Conservation (phyloP, 73 alveolate genomes). For the Paramecium pentaurelia region DNA sequence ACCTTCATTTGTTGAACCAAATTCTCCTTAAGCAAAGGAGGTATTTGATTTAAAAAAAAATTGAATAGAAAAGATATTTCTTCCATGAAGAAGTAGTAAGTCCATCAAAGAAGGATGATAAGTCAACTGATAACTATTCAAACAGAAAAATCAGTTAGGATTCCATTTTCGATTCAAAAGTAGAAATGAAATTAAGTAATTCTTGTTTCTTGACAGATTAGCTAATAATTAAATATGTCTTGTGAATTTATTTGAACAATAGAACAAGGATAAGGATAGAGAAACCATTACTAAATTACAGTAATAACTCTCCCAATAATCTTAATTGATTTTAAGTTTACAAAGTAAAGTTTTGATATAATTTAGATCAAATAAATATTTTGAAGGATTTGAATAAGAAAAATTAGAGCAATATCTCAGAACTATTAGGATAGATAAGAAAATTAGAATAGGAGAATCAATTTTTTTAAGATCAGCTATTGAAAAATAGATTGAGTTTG, state of each 20-base stretch:
- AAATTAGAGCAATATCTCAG: not conserved
- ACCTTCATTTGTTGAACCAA: not conserved
- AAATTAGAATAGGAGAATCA: not conserved
- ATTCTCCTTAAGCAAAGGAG: not conserved
- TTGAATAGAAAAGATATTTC: not conserved
- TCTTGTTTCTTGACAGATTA: not conserved
- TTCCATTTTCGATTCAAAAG: not conserved
- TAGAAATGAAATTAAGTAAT: conserved; percentile 13
- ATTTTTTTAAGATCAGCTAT: not conserved
- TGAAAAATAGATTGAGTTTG: not conserved
- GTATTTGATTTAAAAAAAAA: not conserved
- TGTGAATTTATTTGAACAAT: not conserved
- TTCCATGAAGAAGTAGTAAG: not conserved
- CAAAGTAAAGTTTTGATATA: not conserved
- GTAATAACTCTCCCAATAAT: not conserved
- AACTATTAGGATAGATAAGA: not conserved
- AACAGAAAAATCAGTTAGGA: not conserved
- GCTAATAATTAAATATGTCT: not conserved
- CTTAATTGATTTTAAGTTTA: not conserved
- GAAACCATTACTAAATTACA: not conserved
- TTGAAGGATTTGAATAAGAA: not conserved
- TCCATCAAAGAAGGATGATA: conserved; percentile 14
- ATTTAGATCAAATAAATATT: not conserved
- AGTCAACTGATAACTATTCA: not conserved
- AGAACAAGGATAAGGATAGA: not conserved